Evolutionary conservation across 148 eudicot genomes (phyloP), one percentile per base, ranked within the genome.

Genomic region (Bassia scoparia): DNA sequence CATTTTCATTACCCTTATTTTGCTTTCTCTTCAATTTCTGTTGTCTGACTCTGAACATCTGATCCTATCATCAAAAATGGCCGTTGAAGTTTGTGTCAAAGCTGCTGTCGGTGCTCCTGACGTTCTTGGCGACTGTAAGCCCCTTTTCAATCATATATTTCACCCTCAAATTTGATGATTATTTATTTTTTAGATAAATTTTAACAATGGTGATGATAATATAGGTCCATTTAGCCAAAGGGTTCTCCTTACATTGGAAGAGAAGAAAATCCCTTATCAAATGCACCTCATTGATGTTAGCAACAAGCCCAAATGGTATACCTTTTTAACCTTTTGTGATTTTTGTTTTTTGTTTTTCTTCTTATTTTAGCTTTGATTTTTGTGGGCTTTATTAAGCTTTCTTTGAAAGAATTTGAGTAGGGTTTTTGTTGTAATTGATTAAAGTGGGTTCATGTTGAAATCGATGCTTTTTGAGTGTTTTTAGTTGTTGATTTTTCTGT

Each of bases 171-270:
- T 63, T 67, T 33, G 54, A 52, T 21, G 18, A 30, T 61, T 16
- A 1, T 49, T 66, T 67, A 24, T n/a, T 26, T 64, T 44, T 61
- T 20, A 52, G 0, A 37, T 67, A 4, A 55, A 44, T 67, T n/a
- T 14, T 11, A 34, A 41, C 12, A 24, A 46, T n/a, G 8, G 21
- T 67, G 35, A 26, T 67, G 70, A 50, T 12, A 59, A 16, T 41
- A 72, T 69, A 88, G 98, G 98, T 79, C 96, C 98, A 20, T 93
- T 90, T 76, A 35, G 80, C 70, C 98, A 90, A 74, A 93, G 94
- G 89, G 92, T 86, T 31, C 85, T 90, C 24, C 69, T 90, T 52
- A 90, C 89, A n/a, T 76, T 93, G 82, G 98, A 90, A 79, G 98
- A 89, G 82, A 93, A 93, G 89, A 85, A 86, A 53, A 46, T 93